Evolutionary conservation across 1,139 yeast species (phyloP).

Genomic region (Candida neerlandica): DNA sequence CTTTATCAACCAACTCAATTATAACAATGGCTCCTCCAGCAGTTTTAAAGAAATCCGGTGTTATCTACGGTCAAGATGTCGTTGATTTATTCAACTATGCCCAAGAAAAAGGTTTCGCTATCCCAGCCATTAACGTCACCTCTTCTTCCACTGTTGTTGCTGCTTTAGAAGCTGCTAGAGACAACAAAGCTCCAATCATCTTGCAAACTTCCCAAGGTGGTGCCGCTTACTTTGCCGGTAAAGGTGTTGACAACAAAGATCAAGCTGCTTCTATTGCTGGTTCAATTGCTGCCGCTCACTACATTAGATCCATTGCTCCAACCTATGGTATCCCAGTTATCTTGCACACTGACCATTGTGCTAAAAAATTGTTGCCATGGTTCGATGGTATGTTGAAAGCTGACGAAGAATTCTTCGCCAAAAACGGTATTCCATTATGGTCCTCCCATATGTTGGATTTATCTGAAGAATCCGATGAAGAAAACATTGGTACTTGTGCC

Average conservation of each 20-base stretch:
- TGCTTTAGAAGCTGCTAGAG: constrained; percentile 98
- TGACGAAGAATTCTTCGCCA: constrained; percentile 87
- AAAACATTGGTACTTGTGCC: constrained; percentile 91
- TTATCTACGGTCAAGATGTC: constrained; percentile 98
- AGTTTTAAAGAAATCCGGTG: constrained; percentile 91
- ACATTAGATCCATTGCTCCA: constrained; percentile 96
- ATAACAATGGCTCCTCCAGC: constrained; percentile 48
- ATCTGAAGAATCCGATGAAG: constrained; percentile 95
- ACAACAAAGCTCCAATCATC: constrained; percentile 91
- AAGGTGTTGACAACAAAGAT: constrained; percentile 93
- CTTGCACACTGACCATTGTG: constrained; percentile 98
- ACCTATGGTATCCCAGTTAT: constrained; percentile 95
- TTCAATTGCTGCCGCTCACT: constrained; percentile 97
- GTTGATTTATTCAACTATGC: constrained; percentile 91
- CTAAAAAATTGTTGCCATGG: constrained; percentile 97
- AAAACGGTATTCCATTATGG: constrained; percentile 92
- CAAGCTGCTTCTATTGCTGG: constrained; percentile 96
- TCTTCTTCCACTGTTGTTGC: constrained; percentile 97
- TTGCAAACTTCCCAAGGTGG: constrained; percentile 99
- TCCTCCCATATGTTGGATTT: constrained; percentile 99
- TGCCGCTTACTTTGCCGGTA: constrained; percentile 99
- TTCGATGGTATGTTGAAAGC: constrained; percentile 97
- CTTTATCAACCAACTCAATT: constrained; percentile 6
- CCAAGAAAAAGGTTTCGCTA: constrained; percentile 90
- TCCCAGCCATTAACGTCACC: constrained; percentile 98